Percentiles rank a stretch among this genome's conserved stretches.
These are phyloP conservation scores for Solanum tarapatanum DNA, from an alignment of 257 asterid species.

Conservation along the genomic window DNA sequence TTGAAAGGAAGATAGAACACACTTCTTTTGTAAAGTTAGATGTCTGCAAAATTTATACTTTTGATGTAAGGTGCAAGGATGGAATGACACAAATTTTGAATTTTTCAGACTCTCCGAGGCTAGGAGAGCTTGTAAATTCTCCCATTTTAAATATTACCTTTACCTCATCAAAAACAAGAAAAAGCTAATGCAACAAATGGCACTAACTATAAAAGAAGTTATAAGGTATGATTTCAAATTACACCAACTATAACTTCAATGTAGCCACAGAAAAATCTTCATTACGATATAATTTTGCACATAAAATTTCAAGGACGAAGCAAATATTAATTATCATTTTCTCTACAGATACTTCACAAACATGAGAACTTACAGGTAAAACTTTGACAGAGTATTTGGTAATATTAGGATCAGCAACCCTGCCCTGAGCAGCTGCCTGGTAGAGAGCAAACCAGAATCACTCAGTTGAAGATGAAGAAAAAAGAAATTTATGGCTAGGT, in stretches of 20 bases:
- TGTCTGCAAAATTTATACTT: not conserved
- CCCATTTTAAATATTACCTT: not conserved
- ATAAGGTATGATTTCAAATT: not conserved
- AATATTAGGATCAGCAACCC: conserved; percentile 55
- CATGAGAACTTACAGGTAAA: conserved; percentile 59
- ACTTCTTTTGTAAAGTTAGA: not conserved
- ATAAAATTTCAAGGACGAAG: not conserved
- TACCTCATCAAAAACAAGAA: not conserved
- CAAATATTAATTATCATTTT: not conserved
- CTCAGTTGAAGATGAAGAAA: not conserved
- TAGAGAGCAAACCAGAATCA: conserved; percentile 1
- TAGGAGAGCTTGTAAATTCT: not conserved
- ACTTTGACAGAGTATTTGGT: conserved; percentile 71
- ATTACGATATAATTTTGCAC: not conserved
- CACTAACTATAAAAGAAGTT: not conserved
- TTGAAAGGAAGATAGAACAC: not conserved
- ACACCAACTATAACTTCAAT: not conserved
- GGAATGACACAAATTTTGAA: not conserved
- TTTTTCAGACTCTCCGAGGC: not conserved
- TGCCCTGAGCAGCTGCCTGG: conserved; percentile 64
- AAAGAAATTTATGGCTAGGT: not conserved
- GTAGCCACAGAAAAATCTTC: not conserved
- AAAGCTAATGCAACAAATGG: not conserved
- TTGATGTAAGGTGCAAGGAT: not conserved
- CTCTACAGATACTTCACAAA: not conserved